Evolutionary conservation across 1,284 basidiomycete species (phyloP).

Genomic region (Irpex rosettiformis): DNA sequence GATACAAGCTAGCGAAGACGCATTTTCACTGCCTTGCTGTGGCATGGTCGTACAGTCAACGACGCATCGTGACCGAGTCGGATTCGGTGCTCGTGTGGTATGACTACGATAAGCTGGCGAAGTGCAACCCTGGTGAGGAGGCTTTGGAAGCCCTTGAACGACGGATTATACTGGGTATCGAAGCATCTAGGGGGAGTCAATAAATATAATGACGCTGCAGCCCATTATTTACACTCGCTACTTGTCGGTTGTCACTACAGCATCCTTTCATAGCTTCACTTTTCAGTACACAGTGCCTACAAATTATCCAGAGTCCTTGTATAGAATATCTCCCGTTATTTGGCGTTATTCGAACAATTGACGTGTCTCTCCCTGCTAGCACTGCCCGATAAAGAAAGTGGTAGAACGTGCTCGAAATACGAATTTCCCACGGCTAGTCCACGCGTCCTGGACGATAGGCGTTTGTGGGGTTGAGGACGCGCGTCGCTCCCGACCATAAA

Average conservation of each 20-base stretch:
- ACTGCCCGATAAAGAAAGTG: background rate
- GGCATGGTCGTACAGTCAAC: conserved; percentile 62
- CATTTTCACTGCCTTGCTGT: conserved; percentile 48
- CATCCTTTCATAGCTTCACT: too few relatives aligned
- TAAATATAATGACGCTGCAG: background rate
- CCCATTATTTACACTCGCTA: background rate
- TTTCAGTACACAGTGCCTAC: too few relatives aligned
- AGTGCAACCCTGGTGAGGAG: conserved; percentile 55
- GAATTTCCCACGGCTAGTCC: conserved; percentile 8
- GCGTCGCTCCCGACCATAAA: conserved; percentile 13
- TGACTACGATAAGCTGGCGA: conserved; percentile 62
- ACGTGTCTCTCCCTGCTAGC: background rate
- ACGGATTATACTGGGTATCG: conserved; percentile 23
- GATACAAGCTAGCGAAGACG: conserved; percentile 29
- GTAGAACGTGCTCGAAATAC: conserved; percentile 9
- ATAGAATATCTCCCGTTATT: too few relatives aligned
- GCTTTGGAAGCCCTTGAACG: conserved; percentile 27
- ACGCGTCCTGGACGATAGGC: conserved; percentile 9
- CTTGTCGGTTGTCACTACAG: background rate
- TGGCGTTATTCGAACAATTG: background rate
- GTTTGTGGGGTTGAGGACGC: conserved; percentile 9
- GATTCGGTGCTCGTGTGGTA: conserved; percentile 72
- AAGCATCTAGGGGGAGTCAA: background rate
- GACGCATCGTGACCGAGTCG: conserved; percentile 57
- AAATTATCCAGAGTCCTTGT: background rate